A percentile compares a stretch with the other conserved stretches of the same genome.
Conservation (phyloP, 805 yeast genomes). For the Metschnikowia orientalis region DNA sequence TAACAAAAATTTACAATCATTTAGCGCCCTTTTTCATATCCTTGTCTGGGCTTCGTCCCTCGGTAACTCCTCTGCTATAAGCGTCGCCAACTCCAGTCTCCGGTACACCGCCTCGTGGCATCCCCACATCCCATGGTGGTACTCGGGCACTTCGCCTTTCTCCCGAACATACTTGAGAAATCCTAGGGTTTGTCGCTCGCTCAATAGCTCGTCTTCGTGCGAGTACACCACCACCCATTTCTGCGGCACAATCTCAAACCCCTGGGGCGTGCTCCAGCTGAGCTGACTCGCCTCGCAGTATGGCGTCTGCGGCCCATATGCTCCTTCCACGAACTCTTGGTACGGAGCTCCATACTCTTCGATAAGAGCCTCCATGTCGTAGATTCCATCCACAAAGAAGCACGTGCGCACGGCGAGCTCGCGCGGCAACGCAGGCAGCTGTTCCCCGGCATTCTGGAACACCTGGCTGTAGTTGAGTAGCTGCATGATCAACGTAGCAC, state of each 20-base stretch:
- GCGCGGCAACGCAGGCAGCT: background rate
- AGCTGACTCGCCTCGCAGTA: slow-evolving; percentile 26
- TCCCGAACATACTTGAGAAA: slow-evolving; percentile 33
- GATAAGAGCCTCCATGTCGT: slow-evolving; percentile 46
- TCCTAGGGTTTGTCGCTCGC: slow-evolving; percentile 44
- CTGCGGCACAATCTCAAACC: slow-evolving; percentile 5
- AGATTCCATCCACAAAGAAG: slow-evolving; percentile 69
- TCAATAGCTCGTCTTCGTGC: slow-evolving; percentile 59
- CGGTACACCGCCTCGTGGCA: slow-evolving; percentile 62
- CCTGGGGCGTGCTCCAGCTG: slow-evolving; percentile 10
- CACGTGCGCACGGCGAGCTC: slow-evolving; percentile 4
- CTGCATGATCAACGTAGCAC: slow-evolving; percentile 64
- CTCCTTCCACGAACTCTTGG: slow-evolving; percentile 51
- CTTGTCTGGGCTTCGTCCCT: no score
- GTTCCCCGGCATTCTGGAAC: slow-evolving; percentile 4
- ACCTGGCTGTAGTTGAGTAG: slow-evolving; percentile 29
- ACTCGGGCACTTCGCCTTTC: slow-evolving; percentile 9
- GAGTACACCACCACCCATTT: slow-evolving; percentile 53
- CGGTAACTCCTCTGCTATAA: no score
- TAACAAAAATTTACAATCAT: no score
- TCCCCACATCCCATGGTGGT: slow-evolving; percentile 43
- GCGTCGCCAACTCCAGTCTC: slow-evolving; percentile 32
- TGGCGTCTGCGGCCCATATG: slow-evolving; percentile 36
- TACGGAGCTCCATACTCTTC: slow-evolving; percentile 58
- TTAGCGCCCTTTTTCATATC: no score